Conservation (phyloP, 129 eudicot species). For the Silybum marianum region DNA sequence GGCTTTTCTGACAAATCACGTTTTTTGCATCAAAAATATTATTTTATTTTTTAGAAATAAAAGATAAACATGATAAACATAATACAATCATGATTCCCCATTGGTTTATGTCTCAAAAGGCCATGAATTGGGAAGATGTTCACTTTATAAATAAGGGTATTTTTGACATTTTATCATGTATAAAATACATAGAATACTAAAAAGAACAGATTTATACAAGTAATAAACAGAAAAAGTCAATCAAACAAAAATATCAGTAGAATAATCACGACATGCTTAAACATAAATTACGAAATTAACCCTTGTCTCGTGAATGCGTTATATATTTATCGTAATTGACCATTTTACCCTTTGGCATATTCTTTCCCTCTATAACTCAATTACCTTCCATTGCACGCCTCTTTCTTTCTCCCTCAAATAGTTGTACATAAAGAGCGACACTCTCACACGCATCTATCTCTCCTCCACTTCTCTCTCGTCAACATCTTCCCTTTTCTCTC, state of each 20-base stretch:
- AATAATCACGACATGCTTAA: not conserved
- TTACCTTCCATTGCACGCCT: conserved; percentile 53
- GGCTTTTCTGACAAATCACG: not conserved
- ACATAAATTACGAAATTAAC: not conserved
- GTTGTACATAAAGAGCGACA: conserved; percentile 22
- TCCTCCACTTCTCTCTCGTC: conserved; percentile 12
- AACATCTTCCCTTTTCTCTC: not conserved
- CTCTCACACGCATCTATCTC: conserved; percentile 44
- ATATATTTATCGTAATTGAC: not conserved
- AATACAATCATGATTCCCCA: not conserved
- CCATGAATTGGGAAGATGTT: not conserved
- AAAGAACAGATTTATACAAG: not conserved
- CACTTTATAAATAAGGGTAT: not conserved
- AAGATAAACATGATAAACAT: not conserved
- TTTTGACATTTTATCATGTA: not conserved
- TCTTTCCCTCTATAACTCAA: conserved; percentile 37
- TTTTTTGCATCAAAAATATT: not conserved
- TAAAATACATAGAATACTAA: not conserved
- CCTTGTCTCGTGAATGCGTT: not conserved
- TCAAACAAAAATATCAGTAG: not conserved
- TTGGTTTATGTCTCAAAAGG: not conserved
- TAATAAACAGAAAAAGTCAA: not conserved
- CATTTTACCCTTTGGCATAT: conserved; percentile 28
- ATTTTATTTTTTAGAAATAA: not conserved
- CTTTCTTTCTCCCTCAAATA: conserved; percentile 9